These are phyloP conservation scores for Perilla frutescens DNA, from an alignment of 257 asterid species.

Conservation along the genomic window DNA sequence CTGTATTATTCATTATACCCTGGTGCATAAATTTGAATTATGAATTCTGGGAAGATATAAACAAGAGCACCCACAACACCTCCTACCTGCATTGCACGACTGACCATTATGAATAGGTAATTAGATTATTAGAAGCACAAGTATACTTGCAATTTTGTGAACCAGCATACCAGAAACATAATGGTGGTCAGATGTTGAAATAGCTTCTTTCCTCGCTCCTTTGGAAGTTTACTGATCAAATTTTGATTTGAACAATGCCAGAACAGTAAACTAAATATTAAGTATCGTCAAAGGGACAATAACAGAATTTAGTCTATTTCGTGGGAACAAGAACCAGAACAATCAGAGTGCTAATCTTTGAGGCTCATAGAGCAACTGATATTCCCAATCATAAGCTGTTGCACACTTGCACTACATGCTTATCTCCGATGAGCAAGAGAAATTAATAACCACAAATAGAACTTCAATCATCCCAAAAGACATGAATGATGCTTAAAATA, in stretches of 20 bases:
- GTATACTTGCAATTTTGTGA: neutral
- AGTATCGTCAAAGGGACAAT: neutral
- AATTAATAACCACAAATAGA: neutral
- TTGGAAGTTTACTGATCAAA: conserved; percentile 51
- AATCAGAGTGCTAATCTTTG: neutral
- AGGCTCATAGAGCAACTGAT: conserved; percentile 4
- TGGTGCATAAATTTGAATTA: conserved; percentile 52
- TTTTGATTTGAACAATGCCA: conserved; percentile 27
- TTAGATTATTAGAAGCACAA: conserved; percentile 9
- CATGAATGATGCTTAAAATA: neutral
- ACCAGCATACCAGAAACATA: conserved; percentile 50
- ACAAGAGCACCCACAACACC: conserved; percentile 45
- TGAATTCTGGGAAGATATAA: conserved; percentile 46
- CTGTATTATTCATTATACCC: conserved; percentile 46
- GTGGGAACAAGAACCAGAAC: neutral
- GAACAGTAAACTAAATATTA: neutral
- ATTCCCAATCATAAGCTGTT: neutral
- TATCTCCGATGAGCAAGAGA: neutral
- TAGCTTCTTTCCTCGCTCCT: conserved; percentile 50
- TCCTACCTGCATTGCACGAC: conserved; percentile 47
- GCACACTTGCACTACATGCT: neutral
- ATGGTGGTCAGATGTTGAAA: conserved; percentile 47
- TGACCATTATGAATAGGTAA: conserved; percentile 9
- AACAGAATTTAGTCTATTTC: neutral
- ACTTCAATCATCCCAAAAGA: conserved; percentile 10